A percentile compares a stretch with the other conserved stretches of the same genome.
Evolutionary conservation across 352 stramenopile species (phyloP).

Genomic region (Phytopythium delawarense): DNA sequence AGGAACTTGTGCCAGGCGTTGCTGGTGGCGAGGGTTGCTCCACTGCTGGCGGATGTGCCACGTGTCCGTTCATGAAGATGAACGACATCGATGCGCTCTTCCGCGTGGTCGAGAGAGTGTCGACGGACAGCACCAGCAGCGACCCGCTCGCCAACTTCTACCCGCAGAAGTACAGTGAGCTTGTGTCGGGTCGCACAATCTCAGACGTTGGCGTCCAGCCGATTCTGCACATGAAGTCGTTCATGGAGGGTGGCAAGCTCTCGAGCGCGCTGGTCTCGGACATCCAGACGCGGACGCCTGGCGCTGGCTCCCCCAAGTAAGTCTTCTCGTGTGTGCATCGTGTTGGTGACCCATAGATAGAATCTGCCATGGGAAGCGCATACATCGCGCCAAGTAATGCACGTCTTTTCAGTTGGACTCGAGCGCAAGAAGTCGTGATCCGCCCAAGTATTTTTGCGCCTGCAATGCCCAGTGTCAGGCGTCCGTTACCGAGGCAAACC

Average conservation of each 20-base stretch:
- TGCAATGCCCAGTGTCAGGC: neutral
- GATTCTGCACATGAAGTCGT: slow-evolving; percentile 97
- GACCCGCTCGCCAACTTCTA: slow-evolving; percentile 88
- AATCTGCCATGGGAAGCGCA: neutral
- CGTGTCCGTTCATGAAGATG: slow-evolving; percentile 99
- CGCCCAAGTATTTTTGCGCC: neutral
- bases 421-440: neutral
- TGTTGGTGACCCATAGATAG: slow-evolving; percentile 1
- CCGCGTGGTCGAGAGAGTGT: slow-evolving; percentile 80
- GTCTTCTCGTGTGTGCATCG: slow-evolving; percentile 4
- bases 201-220: slow-evolving; percentile 91
- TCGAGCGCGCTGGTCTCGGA: slow-evolving; percentile 84
- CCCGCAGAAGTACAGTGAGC: slow-evolving; percentile 89
- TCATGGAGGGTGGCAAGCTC: slow-evolving; percentile 91
- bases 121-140: slow-evolving; percentile 18
- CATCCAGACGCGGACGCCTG: slow-evolving; percentile 62
- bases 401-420: neutral
- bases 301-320: slow-evolving; percentile 48
- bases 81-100: slow-evolving; percentile 97
- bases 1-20: slow-evolving; percentile 87
- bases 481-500: neutral
- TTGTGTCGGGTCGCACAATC: slow-evolving; percentile 88
- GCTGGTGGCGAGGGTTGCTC: slow-evolving; percentile 94
- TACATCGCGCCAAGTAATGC: neutral
- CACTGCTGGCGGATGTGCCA: slow-evolving; percentile 95